phyloP scores from a whole-genome alignment of 1,284 basidiomycete species.

The Cryptococcus jaspeensis region DNA sequence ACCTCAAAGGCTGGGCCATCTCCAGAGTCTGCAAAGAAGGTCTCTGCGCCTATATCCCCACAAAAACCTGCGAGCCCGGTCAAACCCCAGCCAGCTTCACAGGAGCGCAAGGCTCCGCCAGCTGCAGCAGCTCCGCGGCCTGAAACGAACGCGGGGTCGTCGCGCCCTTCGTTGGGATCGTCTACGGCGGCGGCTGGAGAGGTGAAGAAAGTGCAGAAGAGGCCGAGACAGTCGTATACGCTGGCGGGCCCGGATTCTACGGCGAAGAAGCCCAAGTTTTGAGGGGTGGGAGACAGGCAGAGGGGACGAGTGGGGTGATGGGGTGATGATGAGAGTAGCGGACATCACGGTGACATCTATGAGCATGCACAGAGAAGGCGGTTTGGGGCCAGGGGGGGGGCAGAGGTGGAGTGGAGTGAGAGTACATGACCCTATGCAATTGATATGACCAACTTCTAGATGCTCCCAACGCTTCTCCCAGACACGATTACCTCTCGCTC shows the following conservation, averaged over 20 bases:
- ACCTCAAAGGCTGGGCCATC: no score
- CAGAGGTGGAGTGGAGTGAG: background rate
- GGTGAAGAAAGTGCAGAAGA: constrained; percentile 8
- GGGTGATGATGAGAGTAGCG: background rate
- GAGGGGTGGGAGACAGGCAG: background rate
- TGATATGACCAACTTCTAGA: background rate
- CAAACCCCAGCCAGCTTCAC: background rate
- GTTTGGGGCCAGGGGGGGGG: background rate
- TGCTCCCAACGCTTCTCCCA: background rate
- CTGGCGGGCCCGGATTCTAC: constrained; percentile 7
- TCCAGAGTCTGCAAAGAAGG: no score
- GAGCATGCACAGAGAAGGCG: no score
- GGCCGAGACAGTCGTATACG: constrained; percentile 9
- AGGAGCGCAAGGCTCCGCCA: background rate
- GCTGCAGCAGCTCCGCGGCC: background rate
- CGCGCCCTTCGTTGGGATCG: background rate
- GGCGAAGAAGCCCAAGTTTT: background rate
- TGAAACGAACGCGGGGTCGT: background rate
- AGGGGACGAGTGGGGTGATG: background rate
- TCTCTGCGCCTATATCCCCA: background rate
- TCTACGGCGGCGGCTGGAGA: background rate
- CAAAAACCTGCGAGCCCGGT: background rate
- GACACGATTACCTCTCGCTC: background rate
- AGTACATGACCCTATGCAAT: background rate
- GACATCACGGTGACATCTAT: background rate